Percentiles rank a stretch among this genome's conserved stretches.
phyloP scores from a whole-genome alignment of 2,329 filamentous ascomycete genomes.

The Acarospora socialis region DNA sequence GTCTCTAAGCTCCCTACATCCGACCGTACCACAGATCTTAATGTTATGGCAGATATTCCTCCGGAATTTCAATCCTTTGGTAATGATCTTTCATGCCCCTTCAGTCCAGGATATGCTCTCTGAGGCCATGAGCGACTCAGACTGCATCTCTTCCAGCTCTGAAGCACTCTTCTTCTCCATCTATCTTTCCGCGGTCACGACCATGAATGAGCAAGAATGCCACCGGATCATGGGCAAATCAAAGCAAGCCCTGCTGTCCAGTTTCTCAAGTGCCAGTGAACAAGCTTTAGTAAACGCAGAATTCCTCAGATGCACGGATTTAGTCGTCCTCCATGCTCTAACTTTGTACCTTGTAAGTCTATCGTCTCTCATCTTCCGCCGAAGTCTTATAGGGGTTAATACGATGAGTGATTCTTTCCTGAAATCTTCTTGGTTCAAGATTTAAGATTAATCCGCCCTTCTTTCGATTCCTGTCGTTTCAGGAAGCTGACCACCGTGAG shows the following conservation, averaged over 20 bases:
- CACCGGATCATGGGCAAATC: constrained; percentile 16
- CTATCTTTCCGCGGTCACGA: constrained; percentile 16
- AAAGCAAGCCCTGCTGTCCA: constrained; percentile 18
- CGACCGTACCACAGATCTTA: constrained; percentile 2
- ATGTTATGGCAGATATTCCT: neutral
- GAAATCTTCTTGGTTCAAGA: too few species aligned
- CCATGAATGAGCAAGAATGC: constrained; percentile 24
- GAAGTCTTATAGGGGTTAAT: too few species aligned
- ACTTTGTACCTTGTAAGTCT: constrained; percentile 35
- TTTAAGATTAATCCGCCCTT: too few species aligned
- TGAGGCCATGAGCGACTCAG: constrained; percentile 18
- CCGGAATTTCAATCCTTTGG: neutral
- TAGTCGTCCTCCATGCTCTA: constrained; percentile 33
- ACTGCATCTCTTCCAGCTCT: constrained; percentile 18
- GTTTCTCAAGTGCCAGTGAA: constrained; percentile 21
- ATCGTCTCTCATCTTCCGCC: too few species aligned
- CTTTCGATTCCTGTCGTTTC: too few species aligned
- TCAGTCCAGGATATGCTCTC: constrained; percentile 18
- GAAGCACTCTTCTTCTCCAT: constrained; percentile 24
- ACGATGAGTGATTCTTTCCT: too few species aligned
- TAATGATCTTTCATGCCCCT: constrained; percentile 20
- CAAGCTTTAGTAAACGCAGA: constrained; percentile 28
- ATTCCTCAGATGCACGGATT: constrained; percentile 31
- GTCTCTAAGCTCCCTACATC: constrained; percentile 5
- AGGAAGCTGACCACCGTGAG: too few species aligned